Base-by-base conservation (phyloP, 2,329 filamentous ascomycete genomes). In the Fusarium musae region DNA sequence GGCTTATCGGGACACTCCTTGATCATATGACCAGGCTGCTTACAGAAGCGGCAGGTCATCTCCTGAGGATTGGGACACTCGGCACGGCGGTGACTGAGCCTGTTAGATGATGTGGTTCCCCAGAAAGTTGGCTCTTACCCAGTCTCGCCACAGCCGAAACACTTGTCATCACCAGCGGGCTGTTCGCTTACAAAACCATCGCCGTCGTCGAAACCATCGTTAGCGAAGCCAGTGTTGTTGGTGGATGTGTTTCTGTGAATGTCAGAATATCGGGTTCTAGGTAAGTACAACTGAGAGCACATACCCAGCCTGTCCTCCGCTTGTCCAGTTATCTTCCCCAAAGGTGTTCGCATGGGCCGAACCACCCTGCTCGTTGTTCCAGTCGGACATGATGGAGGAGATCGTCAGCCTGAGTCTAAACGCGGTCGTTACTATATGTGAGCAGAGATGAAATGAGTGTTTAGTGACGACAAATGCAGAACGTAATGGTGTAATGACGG, bases 1-100 rank as follows among this genome's bases (percentile, higher is more conserved):
- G 87, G 86, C 70, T 88, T 88, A 3, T 86, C 81, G 3, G 91
- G 91, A 72, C 93, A 95, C 58, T 92, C 90, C 26, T 87, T 86
- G 58, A 87, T 83, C 75, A 89, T 82, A 74, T 90, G 88, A 9
- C 87, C 88, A 30, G 84, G 80, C 75, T 88, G 78, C 63, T 85
- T 83, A 81, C 88, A 90, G 70, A 82, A 84, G 39, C 79, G 80
- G 71, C 85, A 87, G 30, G 76, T 61, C 66, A 79, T 80, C 21
- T 78, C 77, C 52, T 76, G 68, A 2, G 80, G 73, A 43, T 77
- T 80, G 9, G 82, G 78, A 34, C 83, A 85, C 7, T 84, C 83
- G 2, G 78, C 79, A 49, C 78, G 79, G 17, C 74, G 77, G 64
- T 81, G 81, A 10, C 81, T 80, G 1, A 39, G 49, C 36, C 32